These are phyloP conservation scores for Boletus bicolor DNA, from an alignment of 768 basidiomycete genomes.

Conservation along the genomic window DNA sequence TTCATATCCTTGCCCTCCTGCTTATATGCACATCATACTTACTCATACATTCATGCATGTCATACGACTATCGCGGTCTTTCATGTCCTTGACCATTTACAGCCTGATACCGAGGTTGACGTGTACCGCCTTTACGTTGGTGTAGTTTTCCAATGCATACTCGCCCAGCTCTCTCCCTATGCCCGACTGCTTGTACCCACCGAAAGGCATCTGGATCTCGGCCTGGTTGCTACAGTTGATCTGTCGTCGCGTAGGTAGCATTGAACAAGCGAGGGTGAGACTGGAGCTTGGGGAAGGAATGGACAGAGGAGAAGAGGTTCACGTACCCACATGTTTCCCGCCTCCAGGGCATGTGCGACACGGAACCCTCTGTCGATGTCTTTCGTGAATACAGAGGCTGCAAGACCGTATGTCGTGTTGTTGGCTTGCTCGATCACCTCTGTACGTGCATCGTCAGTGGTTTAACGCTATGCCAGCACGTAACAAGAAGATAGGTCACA, in stretches of 20 bases:
- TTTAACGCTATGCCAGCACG: neutral
- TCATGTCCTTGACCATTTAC: neutral
- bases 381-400: slow-evolving; percentile 9
- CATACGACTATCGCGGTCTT: neutral
- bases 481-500: neutral
- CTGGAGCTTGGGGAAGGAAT: neutral
- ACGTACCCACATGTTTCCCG: slow-evolving; percentile 58
- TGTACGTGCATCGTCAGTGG: neutral
- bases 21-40: neutral
- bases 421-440: slow-evolving; percentile 11
- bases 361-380: slow-evolving; percentile 38
- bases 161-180: slow-evolving; percentile 9
- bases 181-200: slow-evolving; percentile 10
- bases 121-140: slow-evolving; percentile 8
- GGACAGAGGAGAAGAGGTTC: neutral
- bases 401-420: slow-evolving; percentile 9
- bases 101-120: slow-evolving; percentile 7
- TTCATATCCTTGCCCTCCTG: too few relatives aligned
- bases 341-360: slow-evolving; percentile 42
- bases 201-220: slow-evolving; percentile 11
- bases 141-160: slow-evolving; percentile 13
- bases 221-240: slow-evolving; percentile 3
- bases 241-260: neutral
- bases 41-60: neutral
- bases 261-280: neutral